Conservation (phyloP, 176 grass and related monocot genomes). For the Carex littledalei region DNA sequence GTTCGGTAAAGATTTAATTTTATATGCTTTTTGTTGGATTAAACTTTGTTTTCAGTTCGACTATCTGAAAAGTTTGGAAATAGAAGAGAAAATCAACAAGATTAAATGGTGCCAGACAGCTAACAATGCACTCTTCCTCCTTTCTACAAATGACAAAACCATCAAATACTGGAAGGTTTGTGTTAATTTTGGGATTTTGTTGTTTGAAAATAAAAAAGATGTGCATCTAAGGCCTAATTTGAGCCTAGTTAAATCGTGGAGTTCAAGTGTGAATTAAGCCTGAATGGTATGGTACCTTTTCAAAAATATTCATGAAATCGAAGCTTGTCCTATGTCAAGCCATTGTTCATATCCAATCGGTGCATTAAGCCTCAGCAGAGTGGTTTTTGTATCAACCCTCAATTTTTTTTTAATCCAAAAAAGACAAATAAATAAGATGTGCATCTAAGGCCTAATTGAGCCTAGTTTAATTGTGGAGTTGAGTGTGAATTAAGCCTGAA, state of each 20-base stretch:
- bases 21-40: slow-evolving; percentile 8
- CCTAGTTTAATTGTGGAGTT: not conserved
- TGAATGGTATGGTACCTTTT: not conserved
- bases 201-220: not conserved
- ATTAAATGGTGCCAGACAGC: slow-evolving; percentile 71
- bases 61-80: slow-evolving; percentile 97
- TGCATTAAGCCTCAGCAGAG: not conserved
- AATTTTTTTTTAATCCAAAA: not conserved
- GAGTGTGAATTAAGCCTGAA: not conserved
- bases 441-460: not conserved
- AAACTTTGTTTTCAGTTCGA: slow-evolving; percentile 60
- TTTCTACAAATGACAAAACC: slow-evolving; percentile 92
- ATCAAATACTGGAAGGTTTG: slow-evolving; percentile 95
- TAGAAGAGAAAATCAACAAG: slow-evolving; percentile 96
- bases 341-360: not conserved
- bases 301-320: not conserved
- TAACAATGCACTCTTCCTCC: slow-evolving; percentile 59
- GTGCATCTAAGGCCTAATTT: not conserved
- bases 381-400: not conserved
- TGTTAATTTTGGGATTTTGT: not conserved
- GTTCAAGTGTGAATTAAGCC: not conserved
- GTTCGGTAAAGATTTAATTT: slow-evolving; percentile 14
- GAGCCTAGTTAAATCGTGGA: not conserved
- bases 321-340: not conserved
- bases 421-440: not conserved